Evolutionary conservation across 2,329 filamentous ascomycete genomes (phyloP).

Genomic region (Periglandula ipomoeae): DNA sequence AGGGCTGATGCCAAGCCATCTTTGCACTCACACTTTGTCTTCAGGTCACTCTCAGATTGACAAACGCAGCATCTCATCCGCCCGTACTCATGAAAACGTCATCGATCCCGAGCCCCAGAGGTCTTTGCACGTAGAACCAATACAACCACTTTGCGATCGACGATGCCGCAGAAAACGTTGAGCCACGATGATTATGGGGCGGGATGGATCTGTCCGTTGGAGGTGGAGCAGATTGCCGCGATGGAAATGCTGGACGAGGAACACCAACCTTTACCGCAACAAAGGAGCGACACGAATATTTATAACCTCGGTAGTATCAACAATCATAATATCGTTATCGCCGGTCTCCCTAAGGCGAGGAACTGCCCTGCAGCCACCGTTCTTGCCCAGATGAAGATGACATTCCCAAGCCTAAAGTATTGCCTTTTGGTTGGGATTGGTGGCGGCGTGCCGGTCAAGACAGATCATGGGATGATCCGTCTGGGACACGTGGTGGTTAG

Average conservation of each 20-base stretch:
- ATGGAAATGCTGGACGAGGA: slow-evolving; percentile 17
- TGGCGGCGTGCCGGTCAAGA: slow-evolving; percentile 13
- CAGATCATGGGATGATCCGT: slow-evolving; percentile 13
- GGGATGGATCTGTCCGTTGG: slow-evolving; percentile 20
- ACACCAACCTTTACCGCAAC: slow-evolving; percentile 10
- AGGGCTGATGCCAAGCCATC: background rate
- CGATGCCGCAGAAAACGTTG: background rate
- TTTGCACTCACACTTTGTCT: background rate
- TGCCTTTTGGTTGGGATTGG: slow-evolving; percentile 16
- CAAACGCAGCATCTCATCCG: background rate
- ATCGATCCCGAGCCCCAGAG: background rate
- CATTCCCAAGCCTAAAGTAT: slow-evolving; percentile 20
- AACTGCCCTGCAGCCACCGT: slow-evolving; percentile 21
- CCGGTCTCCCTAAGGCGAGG: slow-evolving; percentile 22
- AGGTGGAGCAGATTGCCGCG: slow-evolving; percentile 17
- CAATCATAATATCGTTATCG: slow-evolving; percentile 23
- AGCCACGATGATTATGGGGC: slow-evolving; percentile 14
- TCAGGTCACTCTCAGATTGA: background rate
- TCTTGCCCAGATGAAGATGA: slow-evolving; percentile 22
- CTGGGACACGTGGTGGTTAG: slow-evolving; percentile 17
- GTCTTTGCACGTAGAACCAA: background rate
- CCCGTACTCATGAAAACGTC: background rate
- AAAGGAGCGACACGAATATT: slow-evolving; percentile 9
- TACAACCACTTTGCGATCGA: background rate
- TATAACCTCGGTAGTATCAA: slow-evolving; percentile 22